Base-by-base conservation (phyloP, 257 asterid species). In the Coffea canephora region DNA sequence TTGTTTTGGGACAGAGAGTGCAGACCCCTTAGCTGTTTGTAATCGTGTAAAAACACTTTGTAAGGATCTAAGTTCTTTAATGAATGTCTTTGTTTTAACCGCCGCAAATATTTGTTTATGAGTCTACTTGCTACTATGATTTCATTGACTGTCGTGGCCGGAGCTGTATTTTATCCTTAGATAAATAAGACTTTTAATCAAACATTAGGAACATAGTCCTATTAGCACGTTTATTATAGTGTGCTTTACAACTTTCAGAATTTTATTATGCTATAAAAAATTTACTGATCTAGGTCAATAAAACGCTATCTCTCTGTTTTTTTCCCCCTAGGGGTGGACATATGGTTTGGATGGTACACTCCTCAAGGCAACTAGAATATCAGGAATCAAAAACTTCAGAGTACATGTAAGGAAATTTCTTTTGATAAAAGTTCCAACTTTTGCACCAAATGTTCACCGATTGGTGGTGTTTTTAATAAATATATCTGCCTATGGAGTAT, bases 331-430 rank as follows among this genome's bases (percentile, higher is more conserved):
- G 97, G 97, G 94, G 3, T 94, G 98, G 97, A 94, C 98, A 7
- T 93, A 94, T 77, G 96, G 95, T 46, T 83, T 93, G 87, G 91
- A 93, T 83, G 98, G 98, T 52, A 78, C 84, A 77, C 97, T 94
- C 73, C 67, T 85, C 27, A 91, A 90, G 87, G 93, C 97, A 74
- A 93, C 96, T 46, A 82, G 92, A 85, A 85, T 89, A 55, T 80
- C 89, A 12, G 97, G 96, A 82, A 93, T 94, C 78, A 87, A 89
- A 88, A 94, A 93, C 94, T 92, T 92, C 86, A 81, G 83, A 82
- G 89, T 82, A 79, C 83, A 89, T 81, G 98, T 90, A 89, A 70
- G 82, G 65, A 70, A 55, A 79, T 39, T 9, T 8, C 23, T 79
- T 13, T 46, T 5, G 41, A 27, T 36, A 61, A 10, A 21, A 12